A percentile compares a stretch with the other conserved stretches of the same genome.
phyloP scores from a whole-genome alignment of 495 filamentous ascomycete genomes.

The Letharia columbiana region DNA sequence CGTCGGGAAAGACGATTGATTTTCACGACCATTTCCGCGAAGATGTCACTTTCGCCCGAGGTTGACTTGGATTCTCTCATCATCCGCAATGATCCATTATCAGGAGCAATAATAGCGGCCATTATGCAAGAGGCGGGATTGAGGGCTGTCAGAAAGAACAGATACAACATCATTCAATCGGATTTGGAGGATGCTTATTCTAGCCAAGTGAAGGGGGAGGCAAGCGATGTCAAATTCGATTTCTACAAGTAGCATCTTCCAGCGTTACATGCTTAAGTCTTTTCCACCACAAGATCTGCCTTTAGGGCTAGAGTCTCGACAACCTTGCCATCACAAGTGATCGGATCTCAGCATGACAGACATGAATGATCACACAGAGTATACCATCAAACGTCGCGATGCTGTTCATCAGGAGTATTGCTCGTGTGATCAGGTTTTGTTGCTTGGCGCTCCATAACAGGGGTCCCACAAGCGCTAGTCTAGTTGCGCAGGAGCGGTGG shows the following conservation, averaged over 20 bases:
- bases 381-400: not conserved
- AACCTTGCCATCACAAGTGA: not conserved
- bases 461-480: constrained; percentile 1
- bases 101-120: constrained; percentile 91
- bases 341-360: not conserved
- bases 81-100: constrained; percentile 89
- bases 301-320: not conserved
- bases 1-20: constrained; percentile 90
- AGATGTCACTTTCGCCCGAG: constrained; percentile 94
- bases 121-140: constrained; percentile 99
- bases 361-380: not conserved
- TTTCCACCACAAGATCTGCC: not conserved
- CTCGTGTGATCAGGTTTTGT: not conserved
- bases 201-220: constrained; percentile 89
- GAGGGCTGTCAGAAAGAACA: constrained; percentile 91
- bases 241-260: constrained; percentile 43
- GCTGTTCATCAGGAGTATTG: not conserved
- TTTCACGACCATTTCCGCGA: constrained; percentile 88
- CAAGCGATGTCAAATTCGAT: constrained; percentile 46
- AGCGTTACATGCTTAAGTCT: not conserved
- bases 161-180: constrained; percentile 96
- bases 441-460: not conserved
- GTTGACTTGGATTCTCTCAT: constrained; percentile 94
- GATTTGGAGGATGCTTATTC: constrained; percentile 95
- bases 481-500: not conserved